Base-by-base conservation (phyloP, 306 rosid genomes). In the Prunus armeniaca region DNA sequence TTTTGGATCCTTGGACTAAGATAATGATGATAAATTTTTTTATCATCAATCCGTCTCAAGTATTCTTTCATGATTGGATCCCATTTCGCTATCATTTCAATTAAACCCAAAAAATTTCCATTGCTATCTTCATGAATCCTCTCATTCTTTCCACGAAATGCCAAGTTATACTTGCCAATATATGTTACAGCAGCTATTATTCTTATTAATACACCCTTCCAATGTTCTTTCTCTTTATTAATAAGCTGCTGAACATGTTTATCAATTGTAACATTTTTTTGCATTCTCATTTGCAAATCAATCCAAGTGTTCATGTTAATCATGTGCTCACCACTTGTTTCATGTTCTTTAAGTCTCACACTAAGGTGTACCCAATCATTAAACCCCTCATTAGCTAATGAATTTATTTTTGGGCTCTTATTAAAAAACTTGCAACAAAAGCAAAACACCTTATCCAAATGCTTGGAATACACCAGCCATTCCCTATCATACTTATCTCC, bases 171-270 rank as follows among this genome's bases (percentile, higher is more conserved):
- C 13, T 57, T 61, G 11, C 34, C 41, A 13, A 25, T 30, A 61
- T 8, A 61, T 27, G 25, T 61, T 12, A 73, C 28, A 34, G 60
- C 25, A 11, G 58, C 15, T 22, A 58, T 14, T 18, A 46, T 64
- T 50, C 67, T 75, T 75, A 12, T 9, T 19, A 64, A 64, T 25
- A 63, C 28, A 12, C 19, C 18, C 20, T 10, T 50, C 47, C 61
- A 20, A n/a, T 69, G 70, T 10, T 74, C 62, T 22, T 64, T 75
- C 18, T 75, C 79, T 28, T 63, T 49, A 7, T 28, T 63, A 12
- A 30, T 65, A 14, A 27, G 22, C 1, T 28, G 24, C n/a, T 41
- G 9, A 2, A 41, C 38, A 19, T n/a, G 14, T 12, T n/a, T 9
- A n/a, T 66, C 51, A 66, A 66, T 66, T 38, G 52, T 41, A 15